Evolutionary conservation across 192 early-diverging fungal genomes (phyloP).

Genomic region (Coemansia umbellata): DNA sequence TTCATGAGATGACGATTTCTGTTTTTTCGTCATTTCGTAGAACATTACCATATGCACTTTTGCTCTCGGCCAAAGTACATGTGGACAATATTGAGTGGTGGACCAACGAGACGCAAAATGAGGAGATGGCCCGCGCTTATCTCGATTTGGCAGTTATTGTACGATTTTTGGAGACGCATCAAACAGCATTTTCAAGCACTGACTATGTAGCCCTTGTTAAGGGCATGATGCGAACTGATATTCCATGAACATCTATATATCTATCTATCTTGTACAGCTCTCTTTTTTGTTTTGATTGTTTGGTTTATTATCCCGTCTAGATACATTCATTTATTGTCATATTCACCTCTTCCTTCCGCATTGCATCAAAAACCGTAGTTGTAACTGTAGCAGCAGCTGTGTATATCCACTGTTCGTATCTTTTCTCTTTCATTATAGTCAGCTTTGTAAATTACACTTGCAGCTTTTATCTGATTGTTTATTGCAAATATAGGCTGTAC

Average conservation of each 20-base stretch:
- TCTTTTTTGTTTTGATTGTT: too few species aligned
- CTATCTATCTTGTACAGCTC: neutral
- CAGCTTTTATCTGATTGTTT: too few species aligned
- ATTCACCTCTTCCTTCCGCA: too few species aligned
- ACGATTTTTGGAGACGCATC: slow-evolving; percentile 44
- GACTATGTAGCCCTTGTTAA: slow-evolving; percentile 46
- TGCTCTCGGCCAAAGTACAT: slow-evolving; percentile 45
- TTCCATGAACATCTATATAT: neutral
- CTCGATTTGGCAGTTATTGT: slow-evolving; percentile 30
- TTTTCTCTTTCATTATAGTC: too few species aligned
- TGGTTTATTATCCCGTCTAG: too few species aligned
- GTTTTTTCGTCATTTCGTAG: slow-evolving; percentile 45
- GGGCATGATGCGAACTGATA: slow-evolving; percentile 36
- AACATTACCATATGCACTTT: slow-evolving; percentile 43
- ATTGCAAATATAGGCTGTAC: too few species aligned
- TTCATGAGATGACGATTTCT: slow-evolving; percentile 34
- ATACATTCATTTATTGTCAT: too few species aligned
- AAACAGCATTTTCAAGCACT: slow-evolving; percentile 36
- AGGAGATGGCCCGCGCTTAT: slow-evolving; percentile 31
- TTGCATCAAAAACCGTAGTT: too few species aligned
- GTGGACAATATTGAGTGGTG: slow-evolving; percentile 49
- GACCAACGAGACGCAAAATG: slow-evolving; percentile 22
- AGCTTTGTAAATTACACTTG: too few species aligned
- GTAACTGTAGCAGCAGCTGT: too few species aligned
- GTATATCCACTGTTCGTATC: too few species aligned